phyloP scores from a whole-genome alignment of 345 rosid species.

The Sisymbrium irio region DNA sequence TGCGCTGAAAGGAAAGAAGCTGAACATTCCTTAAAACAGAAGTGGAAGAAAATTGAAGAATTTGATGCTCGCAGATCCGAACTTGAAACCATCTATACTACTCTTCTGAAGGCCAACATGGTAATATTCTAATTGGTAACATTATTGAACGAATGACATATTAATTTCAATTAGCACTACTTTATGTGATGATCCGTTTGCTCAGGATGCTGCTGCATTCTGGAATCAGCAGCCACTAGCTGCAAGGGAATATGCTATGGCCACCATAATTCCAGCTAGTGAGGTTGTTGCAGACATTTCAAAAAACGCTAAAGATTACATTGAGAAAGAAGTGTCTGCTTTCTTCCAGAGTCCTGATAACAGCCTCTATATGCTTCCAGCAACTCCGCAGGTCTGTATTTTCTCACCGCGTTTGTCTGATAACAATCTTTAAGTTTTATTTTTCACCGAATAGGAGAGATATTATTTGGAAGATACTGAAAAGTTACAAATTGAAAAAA shows the following conservation, averaged over 20 bases:
- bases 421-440: neutral
- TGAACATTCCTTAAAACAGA: slow-evolving; percentile 78
- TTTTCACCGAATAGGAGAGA: neutral
- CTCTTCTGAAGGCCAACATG: slow-evolving; percentile 78
- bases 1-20: slow-evolving; percentile 93
- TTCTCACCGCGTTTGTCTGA: neutral
- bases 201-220: slow-evolving; percentile 78
- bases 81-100: slow-evolving; percentile 71
- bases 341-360: slow-evolving; percentile 82
- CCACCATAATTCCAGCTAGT: slow-evolving; percentile 79
- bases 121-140: slow-evolving; percentile 36
- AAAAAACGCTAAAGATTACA: slow-evolving; percentile 64
- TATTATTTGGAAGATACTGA: neutral
- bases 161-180: neutral
- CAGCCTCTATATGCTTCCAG: slow-evolving; percentile 85
- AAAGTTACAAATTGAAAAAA: neutral
- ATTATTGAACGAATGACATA: neutral
- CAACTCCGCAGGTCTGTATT: slow-evolving; percentile 73
- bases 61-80: slow-evolving; percentile 89
- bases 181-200: slow-evolving; percentile 17
- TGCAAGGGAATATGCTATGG: slow-evolving; percentile 79
- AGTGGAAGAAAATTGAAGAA: slow-evolving; percentile 94
- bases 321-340: slow-evolving; percentile 76
- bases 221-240: slow-evolving; percentile 87
- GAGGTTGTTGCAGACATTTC: slow-evolving; percentile 63